phyloP scores from a whole-genome alignment of 306 rosid species.

The Alnus rubra region DNA sequence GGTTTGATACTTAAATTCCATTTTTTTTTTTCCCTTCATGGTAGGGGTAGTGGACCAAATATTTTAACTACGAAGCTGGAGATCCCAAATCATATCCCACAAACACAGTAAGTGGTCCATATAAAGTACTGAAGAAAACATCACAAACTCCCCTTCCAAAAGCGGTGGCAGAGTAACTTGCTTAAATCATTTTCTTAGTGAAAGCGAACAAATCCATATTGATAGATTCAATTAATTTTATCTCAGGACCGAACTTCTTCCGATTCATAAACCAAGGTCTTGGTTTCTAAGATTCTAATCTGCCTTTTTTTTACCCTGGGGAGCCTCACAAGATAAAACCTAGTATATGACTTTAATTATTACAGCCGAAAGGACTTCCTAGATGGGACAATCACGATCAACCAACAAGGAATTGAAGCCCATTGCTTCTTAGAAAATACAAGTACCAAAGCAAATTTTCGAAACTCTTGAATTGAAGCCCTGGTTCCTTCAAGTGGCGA shows the following conservation, averaged over 20 bases:
- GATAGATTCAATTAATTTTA: neutral
- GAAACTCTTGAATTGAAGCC: neutral
- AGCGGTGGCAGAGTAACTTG: neutral
- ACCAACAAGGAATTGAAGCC: neutral
- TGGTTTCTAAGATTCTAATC: neutral
- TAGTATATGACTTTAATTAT: neutral
- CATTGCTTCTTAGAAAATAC: neutral
- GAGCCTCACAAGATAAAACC: neutral
- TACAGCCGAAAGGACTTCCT: neutral
- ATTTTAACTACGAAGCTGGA: neutral
- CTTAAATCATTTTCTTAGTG: neutral
- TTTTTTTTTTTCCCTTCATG: neutral
- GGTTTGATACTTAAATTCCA: neutral
- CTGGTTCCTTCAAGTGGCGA: neutral
- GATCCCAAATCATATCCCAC: neutral
- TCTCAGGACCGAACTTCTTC: neutral
- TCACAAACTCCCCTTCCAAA: neutral
- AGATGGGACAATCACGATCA: neutral
- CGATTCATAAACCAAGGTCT: neutral
- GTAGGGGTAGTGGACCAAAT: neutral
- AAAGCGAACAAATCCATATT: neutral
- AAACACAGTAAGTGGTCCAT: neutral
- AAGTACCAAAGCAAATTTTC: neutral
- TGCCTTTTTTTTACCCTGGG: neutral
- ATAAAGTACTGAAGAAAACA: neutral